These are phyloP conservation scores for Trichosporon ovoides DNA, from an alignment of 1,284 basidiomycete genomes.

Conservation along the genomic window DNA sequence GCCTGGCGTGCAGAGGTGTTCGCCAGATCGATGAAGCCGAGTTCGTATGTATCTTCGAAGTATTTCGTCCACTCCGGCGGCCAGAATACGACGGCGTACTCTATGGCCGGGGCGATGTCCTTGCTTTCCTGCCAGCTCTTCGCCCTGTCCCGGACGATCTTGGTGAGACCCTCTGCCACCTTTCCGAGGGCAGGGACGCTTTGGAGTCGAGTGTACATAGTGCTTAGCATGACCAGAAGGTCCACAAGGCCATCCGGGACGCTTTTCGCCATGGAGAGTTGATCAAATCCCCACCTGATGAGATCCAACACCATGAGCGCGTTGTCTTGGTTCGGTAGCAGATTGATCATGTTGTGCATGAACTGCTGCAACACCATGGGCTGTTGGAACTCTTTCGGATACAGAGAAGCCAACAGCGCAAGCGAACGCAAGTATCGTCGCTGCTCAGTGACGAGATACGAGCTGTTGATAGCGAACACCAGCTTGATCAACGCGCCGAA, in stretches of 20 bases:
- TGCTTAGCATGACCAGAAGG: constrained; percentile 31
- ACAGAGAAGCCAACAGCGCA: constrained; percentile 64
- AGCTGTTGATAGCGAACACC: constrained; percentile 61
- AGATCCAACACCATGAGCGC: constrained; percentile 65
- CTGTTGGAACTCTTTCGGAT: constrained; percentile 57
- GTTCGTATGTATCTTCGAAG: constrained; percentile 9
- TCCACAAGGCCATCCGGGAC: constrained; percentile 12
- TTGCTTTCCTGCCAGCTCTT: constrained; percentile 16
- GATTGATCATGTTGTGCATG: constrained; percentile 60
- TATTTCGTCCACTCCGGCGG: constrained; percentile 18
- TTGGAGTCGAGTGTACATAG: constrained; percentile 7
- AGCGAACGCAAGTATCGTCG: constrained; percentile 68
- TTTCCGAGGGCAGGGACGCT: neutral
- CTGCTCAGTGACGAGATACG: constrained; percentile 82
- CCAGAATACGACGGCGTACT: constrained; percentile 30
- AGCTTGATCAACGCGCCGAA: constrained; percentile 73
- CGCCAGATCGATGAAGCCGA: constrained; percentile 16
- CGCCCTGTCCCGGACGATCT: constrained; percentile 4
- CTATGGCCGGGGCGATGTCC: constrained; percentile 12
- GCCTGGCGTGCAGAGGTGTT: constrained; percentile 7
- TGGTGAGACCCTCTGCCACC: constrained; percentile 3
- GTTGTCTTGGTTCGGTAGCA: constrained; percentile 67
- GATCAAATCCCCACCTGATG: constrained; percentile 66
- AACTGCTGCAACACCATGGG: constrained; percentile 60
- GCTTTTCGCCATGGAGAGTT: constrained; percentile 17